phyloP scores from a whole-genome alignment of 495 filamentous ascomycete species.

The Acidomyces sp. region DNA sequence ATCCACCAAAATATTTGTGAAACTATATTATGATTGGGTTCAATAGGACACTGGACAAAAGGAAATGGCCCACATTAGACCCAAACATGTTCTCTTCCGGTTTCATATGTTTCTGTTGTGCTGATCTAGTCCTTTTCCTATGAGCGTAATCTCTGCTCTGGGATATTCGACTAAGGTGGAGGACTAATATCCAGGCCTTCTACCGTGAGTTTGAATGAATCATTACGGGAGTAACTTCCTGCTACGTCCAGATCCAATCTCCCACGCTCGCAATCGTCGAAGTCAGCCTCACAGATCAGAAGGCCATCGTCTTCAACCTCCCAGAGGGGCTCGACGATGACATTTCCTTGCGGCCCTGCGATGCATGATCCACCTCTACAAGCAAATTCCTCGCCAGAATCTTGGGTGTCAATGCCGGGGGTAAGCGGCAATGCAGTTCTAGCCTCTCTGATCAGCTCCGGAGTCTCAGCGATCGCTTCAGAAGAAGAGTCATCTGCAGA shows the following conservation, averaged over 20 bases:
- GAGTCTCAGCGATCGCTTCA: conserved; percentile 3
- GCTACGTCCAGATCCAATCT: conserved; percentile 56
- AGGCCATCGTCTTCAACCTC: conserved; percentile 53
- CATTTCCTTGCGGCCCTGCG: conserved; percentile 62
- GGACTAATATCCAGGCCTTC: conserved; percentile 63
- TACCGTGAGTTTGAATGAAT: conserved; percentile 67
- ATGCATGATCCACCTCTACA: conserved; percentile 74
- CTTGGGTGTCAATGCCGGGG: background rate
- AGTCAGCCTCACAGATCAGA: conserved; percentile 39
- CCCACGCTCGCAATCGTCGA: conserved; percentile 52
- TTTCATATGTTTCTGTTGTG: too few species aligned
- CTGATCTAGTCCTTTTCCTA: too few species aligned
- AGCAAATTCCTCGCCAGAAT: conserved; percentile 34
- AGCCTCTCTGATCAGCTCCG: background rate
- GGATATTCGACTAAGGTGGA: conserved; percentile 46
- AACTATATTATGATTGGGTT: too few species aligned
- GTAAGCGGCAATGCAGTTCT: background rate
- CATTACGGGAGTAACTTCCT: conserved; percentile 69
- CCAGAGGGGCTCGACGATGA: conserved; percentile 72
- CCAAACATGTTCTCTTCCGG: too few species aligned
- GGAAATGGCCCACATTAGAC: too few species aligned
- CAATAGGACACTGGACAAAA: too few species aligned
- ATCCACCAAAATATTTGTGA: too few species aligned
- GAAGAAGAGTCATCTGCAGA: conserved; percentile 2
- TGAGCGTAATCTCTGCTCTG: too few species aligned